Base-by-base conservation (phyloP, 2,329 filamentous ascomycete genomes). In the Grosmannia clavigera region DNA sequence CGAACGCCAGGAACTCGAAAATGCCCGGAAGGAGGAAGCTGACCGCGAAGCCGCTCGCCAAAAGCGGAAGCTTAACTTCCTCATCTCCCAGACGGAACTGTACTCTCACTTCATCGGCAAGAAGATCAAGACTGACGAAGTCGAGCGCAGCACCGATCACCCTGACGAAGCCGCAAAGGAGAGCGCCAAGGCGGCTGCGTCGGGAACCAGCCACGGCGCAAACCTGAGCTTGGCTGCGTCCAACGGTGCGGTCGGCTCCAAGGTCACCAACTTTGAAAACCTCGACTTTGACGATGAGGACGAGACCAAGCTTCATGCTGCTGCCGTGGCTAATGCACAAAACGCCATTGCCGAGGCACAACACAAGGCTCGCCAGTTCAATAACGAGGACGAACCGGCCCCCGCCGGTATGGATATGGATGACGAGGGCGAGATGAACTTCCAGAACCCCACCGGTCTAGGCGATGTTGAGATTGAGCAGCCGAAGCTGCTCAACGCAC, bases 61-160 rank as follows among this genome's bases (percentile, higher is more conserved):
- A 76, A 96, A 95, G 82, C 86, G 94, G 68, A 99, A 99, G 78
- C 88, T 99, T 71, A 97, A 99, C 75, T 99, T 99, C 81, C 81
- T 99, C 64, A 99, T 99, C 72, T 96, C 92, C 1, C 94, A 99
- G 75, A 99, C 94, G 0, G 94, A 99, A 72, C 81, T 99, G 57
- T 99, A 99, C 78, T 97, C 92, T 51, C 94, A 99, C 79, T 99
- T 99, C 74, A 96, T 99, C 68, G 92, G 94, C 72, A 95, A 96
- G 77, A 99, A 99, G 79, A 95, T 97, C 75, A 96, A 96, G 76
- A 97, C 92, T 1, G 88, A 94, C 66, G 92, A 97, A 70, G 90
- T 96, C 55, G 92, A 99, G 74, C 81, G 87, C 62, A 92, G 89
- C 56, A 94, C 90, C 27, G 90, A 94, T 68, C 90, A 92, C 68